Percentiles rank a stretch among this genome's conserved stretches.
phyloP scores from a whole-genome alignment of 352 stramenopile genomes.

The Pythium folliculosum region DNA sequence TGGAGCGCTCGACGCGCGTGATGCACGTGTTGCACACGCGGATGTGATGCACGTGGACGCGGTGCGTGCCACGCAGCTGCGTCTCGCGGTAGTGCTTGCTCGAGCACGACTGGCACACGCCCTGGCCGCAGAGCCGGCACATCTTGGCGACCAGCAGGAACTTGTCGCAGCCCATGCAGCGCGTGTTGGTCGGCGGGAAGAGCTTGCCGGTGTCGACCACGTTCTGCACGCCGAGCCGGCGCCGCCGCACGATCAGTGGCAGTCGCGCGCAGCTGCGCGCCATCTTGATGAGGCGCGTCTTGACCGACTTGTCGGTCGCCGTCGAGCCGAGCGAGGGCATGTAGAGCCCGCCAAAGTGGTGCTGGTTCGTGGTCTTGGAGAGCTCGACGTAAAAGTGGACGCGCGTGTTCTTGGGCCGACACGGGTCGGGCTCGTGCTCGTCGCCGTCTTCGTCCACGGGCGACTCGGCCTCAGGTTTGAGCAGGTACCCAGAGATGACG shows the following conservation, averaged over 20 bases:
- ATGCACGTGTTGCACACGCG: conserved; percentile 60
- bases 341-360: conserved; percentile 22
- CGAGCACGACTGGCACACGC: conserved; percentile 55
- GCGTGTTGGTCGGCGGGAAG: conserved; percentile 43
- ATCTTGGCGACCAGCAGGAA: conserved; percentile 46
- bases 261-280: conserved; percentile 32
- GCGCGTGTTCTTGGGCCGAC: conserved; percentile 12
- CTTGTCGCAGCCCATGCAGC: conserved; percentile 66
- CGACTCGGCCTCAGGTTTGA: conserved; percentile 11
- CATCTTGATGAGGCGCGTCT: conserved; percentile 24
- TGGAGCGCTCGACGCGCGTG: conserved; percentile 51
- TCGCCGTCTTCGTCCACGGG: background rate
- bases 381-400: conserved; percentile 32
- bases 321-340: conserved; percentile 17
- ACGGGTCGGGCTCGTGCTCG: background rate
- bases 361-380: conserved; percentile 24
- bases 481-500: conserved; percentile 19
- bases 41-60: conserved; percentile 32
- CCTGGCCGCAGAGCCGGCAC: conserved; percentile 64
- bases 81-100: conserved; percentile 35
- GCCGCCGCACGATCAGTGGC: conserved; percentile 51
- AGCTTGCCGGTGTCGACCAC: conserved; percentile 44
- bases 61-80: background rate
- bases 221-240: conserved; percentile 57
- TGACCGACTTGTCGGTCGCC: conserved; percentile 22